Evolutionary conservation across 768 basidiomycete species (phyloP).

Genomic region (Lentinula lateritia): DNA sequence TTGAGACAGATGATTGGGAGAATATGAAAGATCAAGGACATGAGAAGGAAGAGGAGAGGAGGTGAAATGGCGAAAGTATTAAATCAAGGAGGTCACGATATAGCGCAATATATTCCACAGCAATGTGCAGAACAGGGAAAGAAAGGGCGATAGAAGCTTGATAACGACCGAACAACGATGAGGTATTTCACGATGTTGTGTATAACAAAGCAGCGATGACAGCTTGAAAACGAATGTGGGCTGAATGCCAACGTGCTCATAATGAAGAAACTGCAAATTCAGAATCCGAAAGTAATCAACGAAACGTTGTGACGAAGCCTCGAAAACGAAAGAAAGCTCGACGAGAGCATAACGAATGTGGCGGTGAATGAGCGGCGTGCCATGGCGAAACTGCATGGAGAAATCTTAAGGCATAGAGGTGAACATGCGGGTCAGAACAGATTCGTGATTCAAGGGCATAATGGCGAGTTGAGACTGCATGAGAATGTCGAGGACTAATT

Average conservation of each 20-base stretch:
- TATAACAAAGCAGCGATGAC: not conserved
- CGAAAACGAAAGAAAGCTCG: conserved; percentile 7
- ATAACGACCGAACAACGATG: not conserved
- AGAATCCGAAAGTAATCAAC: not conserved
- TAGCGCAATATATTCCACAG: not conserved
- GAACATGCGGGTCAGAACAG: conserved; percentile 3
- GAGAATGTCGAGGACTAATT: not conserved
- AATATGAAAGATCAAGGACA: conserved; percentile 10
- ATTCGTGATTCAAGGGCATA: conserved; percentile 5
- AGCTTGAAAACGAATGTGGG: not conserved
- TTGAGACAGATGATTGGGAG: conserved; percentile 6
- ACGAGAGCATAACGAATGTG: conserved; percentile 15
- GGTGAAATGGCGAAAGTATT: not conserved
- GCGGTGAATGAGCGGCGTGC: conserved; percentile 17
- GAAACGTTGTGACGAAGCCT: not conserved
- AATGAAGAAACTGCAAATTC: conserved; percentile 5
- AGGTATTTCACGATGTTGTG: not conserved
- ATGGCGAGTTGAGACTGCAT: not conserved
- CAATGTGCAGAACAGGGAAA: not conserved
- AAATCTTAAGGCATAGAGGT: conserved; percentile 6
- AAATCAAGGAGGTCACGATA: not conserved
- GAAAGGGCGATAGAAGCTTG: not conserved
- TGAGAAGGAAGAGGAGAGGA: not conserved
- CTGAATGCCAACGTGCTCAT: not conserved
- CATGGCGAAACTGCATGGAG: conserved; percentile 14